Percentiles rank a stretch among this genome's conserved stretches.
These are phyloP conservation scores for Marasmius oreades DNA, from an alignment of 1,284 basidiomycete genomes.

Conservation along the genomic window DNA sequence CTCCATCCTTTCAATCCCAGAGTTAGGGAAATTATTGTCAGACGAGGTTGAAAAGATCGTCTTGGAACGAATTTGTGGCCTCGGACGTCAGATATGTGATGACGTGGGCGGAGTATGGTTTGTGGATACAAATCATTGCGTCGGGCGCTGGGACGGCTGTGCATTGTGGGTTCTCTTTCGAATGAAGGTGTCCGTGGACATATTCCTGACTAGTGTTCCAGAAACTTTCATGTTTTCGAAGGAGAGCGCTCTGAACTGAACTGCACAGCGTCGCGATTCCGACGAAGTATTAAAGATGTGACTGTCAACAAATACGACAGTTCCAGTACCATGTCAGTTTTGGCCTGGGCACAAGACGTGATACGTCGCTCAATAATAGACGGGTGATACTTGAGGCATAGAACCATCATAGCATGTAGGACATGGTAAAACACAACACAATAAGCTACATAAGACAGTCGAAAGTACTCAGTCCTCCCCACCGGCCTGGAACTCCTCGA, in stretches of 20 bases:
- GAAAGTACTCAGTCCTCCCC: constrained; percentile 34
- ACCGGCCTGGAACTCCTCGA: constrained; percentile 78
- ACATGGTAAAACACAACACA: constrained; percentile 10
- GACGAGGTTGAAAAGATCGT: constrained; percentile 72
- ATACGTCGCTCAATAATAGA: constrained; percentile 33
- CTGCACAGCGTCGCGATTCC: constrained; percentile 53
- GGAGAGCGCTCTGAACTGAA: constrained; percentile 45
- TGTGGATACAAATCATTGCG: constrained; percentile 63
- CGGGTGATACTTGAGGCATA: constrained; percentile 14
- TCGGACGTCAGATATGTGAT: constrained; percentile 56
- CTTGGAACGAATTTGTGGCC: constrained; percentile 61
- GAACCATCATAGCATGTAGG: constrained; percentile 1
- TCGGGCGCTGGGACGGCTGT: constrained; percentile 78
- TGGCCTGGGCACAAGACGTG: constrained; percentile 47
- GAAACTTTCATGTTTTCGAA: constrained; percentile 61
- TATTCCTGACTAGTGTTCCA: constrained; percentile 22
- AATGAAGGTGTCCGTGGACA: not conserved
- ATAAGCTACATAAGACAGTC: constrained; percentile 7
- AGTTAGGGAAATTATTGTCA: constrained; percentile 66
- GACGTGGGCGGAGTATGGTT: constrained; percentile 68
- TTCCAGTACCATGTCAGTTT: constrained; percentile 30
- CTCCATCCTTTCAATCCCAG: constrained; percentile 65
- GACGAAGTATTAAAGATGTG: constrained; percentile 36
- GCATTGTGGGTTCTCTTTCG: constrained; percentile 51
- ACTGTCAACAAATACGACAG: constrained; percentile 39